Evolutionary conservation across 2,329 filamentous ascomycete genomes (phyloP).

Genomic region (Grosmannia penicillata): DNA sequence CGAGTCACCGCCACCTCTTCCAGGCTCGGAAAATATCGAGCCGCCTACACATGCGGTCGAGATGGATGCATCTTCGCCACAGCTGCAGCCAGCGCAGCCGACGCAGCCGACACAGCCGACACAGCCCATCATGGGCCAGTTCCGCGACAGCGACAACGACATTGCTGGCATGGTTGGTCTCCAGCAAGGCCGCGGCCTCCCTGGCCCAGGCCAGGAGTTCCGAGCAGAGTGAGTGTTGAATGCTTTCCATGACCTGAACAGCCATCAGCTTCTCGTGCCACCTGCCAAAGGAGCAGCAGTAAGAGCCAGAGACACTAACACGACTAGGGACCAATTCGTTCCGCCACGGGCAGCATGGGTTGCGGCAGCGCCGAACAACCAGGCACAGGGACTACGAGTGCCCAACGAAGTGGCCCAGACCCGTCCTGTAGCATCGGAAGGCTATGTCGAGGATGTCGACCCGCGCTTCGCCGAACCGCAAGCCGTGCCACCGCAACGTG

Average conservation of each 20-base stretch:
- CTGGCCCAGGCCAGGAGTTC: too few relatives aligned
- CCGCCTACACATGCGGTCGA: constrained; percentile 54
- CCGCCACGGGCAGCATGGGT: constrained; percentile 44
- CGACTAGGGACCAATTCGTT: constrained; percentile 33
- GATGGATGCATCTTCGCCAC: constrained; percentile 59
- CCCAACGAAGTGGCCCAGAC: constrained; percentile 13
- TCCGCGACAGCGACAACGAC: constrained; percentile 53
- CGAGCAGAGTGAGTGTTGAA: constrained; percentile 54
- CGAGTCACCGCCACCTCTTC: constrained; percentile 49
- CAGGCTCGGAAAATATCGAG: constrained; percentile 23
- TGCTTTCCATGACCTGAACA: too few relatives aligned
- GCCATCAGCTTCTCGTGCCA: too few relatives aligned
- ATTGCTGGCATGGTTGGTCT: constrained; percentile 60
- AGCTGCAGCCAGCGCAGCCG: constrained; percentile 27
- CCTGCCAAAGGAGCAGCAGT: too few relatives aligned
- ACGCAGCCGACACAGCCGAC: constrained; percentile 30
- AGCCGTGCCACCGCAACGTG: constrained; percentile 12
- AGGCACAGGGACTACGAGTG: constrained; percentile 9
- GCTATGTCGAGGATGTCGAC: constrained; percentile 88
- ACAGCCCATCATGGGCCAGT: constrained; percentile 27
- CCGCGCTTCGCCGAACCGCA: constrained; percentile 57
- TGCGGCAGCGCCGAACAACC: too few relatives aligned
- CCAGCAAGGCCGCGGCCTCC: constrained; percentile 35
- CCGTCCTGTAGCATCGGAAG: constrained; percentile 9
- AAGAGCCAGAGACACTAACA: too few relatives aligned